Percentiles rank a stretch among this genome's conserved stretches.
Conservation (phyloP, 2,329 filamentous ascomycete species). For the Cladosporium austrohemisphaericum region DNA sequence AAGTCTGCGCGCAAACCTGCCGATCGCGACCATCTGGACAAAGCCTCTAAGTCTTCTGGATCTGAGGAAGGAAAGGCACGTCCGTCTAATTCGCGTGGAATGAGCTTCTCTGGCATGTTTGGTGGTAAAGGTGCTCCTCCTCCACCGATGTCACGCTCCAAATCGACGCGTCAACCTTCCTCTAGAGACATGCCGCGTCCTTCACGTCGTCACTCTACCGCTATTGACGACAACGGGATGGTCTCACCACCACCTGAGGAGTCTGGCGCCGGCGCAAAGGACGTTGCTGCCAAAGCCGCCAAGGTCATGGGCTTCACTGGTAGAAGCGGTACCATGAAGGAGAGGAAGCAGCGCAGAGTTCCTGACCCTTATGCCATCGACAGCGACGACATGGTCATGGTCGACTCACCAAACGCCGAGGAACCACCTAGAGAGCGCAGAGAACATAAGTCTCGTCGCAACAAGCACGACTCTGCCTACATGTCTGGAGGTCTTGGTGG, state of each 20-base stretch:
- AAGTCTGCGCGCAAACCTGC: constrained; percentile 54
- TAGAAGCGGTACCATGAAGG: constrained; percentile 44
- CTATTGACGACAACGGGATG: constrained; percentile 61
- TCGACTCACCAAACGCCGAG: constrained; percentile 41
- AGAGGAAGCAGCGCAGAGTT: constrained; percentile 49
- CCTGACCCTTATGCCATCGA: constrained; percentile 61
- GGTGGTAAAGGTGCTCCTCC: constrained; percentile 37
- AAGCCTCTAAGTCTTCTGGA: constrained; percentile 64
- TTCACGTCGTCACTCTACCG: constrained; percentile 56
- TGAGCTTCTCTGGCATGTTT: constrained; percentile 61
- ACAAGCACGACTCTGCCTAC: constrained; percentile 38
- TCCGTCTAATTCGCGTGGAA: constrained; percentile 54
- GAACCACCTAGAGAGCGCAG: constrained; percentile 24
- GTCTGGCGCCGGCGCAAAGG: constrained; percentile 30
- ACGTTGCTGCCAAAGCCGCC: constrained; percentile 69
- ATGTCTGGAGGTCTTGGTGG: constrained; percentile 37
- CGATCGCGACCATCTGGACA: constrained; percentile 53
- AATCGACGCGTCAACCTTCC: constrained; percentile 61
- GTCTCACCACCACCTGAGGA: constrained; percentile 71
- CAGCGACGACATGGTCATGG: constrained; percentile 55
- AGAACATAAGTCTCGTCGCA: constrained; percentile 38
- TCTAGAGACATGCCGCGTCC: constrained; percentile 41
- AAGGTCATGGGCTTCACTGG: constrained; percentile 63
- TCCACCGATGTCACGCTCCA: constrained; percentile 58
- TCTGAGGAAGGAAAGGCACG: constrained; percentile 63